Evolutionary conservation across 148 eudicot species (phyloP), one percentile per base, ranked within the genome.

Genomic region (Camellia japonica): DNA sequence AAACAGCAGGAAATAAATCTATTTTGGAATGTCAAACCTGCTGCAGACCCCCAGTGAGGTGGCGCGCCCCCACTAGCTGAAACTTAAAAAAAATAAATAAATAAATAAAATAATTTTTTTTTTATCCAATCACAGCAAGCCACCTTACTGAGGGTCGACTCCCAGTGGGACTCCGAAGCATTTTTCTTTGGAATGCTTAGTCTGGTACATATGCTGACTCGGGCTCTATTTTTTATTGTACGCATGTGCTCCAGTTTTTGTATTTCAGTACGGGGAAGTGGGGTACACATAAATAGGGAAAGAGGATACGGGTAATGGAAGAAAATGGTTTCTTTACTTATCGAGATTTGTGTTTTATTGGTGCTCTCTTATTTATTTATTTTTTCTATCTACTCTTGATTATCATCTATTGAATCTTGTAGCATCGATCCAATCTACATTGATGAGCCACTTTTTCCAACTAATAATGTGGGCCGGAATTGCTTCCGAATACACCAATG

Each of bases 401-500:
- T 73, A 23, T 58, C 75, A 54, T 23, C 13, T 65, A 41, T 62
- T 43, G 54, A 38, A 68, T 79, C 44, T 83, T 89, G 87, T 83
- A 93, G 98, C 85, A 96, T 96, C 80, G 99, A 96, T 84, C 99
- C 99, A 79, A 91, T 96, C 69, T 92, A 86, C 85, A 93, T 96
- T 49, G 99, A 96, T 80, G 99, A 96, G 82, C 99, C 99, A 82
- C 93, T 96, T 54, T 93, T 90, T 77, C 90, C 94, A 52, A 85
- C 97, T 76, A 96, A 96, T 85, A 96, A 96, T 18, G 99, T 96
- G 79, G 99, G 99, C 80, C 87, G 93, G 80, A 96, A 96, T 85
- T 96, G 99, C 88, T 95, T 95, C 75, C 89, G 99, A 64, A 92
- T 95, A 85, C 99, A 95, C 87, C 97, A 95, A 76, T 95, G 99